Evolutionary conservation across 169 alveolate genomes (phyloP).

Genomic region (Miamiensis avidus): DNA sequence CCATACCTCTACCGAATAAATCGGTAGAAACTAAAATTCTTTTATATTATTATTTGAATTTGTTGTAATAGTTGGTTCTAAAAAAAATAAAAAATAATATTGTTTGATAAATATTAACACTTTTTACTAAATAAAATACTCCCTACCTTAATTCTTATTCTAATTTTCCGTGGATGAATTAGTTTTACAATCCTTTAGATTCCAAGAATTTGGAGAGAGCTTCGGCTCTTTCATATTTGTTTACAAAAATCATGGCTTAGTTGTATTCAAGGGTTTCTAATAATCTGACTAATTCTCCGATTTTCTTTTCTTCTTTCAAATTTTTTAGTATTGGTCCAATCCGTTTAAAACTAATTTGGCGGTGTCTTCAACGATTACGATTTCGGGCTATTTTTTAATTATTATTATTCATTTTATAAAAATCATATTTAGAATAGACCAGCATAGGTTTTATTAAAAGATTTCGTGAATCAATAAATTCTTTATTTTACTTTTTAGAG

Average conservation of each 20-base stretch:
- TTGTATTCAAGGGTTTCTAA: conserved; percentile 98
- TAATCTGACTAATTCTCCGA: conserved; percentile 95
- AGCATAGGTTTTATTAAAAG: not conserved
- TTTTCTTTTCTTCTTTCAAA: conserved; percentile 97
- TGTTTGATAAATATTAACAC: conserved; percentile 43
- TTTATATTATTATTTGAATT: conserved; percentile 97
- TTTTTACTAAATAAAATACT: conserved; percentile 33
- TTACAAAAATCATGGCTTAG: conserved; percentile 90
- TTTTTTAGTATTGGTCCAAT: conserved; percentile 98
- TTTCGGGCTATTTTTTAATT: conserved; percentile 85
- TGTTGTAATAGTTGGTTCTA: conserved; percentile 94
- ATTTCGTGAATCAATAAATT: not conserved
- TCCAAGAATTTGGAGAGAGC: conserved; percentile 24
- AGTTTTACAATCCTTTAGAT: conserved; percentile 17
- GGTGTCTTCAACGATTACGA: conserved; percentile 98
- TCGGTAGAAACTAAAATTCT: conserved; percentile 99
- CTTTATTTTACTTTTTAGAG: conserved; percentile 1
- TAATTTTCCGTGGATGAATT: conserved; percentile 38
- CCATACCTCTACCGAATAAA: conserved; percentile 99
- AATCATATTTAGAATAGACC: conserved; percentile 49
- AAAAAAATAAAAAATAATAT: conserved; percentile 1
- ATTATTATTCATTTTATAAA: not conserved
- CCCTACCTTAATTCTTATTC: conserved; percentile 38
- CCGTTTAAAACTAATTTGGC: conserved; percentile 99
- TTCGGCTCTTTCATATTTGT: conserved; percentile 63